Percentiles rank a stretch among this genome's conserved stretches.
phyloP scores from a whole-genome alignment of 768 basidiomycete genomes.

The Amanita jacksonii region DNA sequence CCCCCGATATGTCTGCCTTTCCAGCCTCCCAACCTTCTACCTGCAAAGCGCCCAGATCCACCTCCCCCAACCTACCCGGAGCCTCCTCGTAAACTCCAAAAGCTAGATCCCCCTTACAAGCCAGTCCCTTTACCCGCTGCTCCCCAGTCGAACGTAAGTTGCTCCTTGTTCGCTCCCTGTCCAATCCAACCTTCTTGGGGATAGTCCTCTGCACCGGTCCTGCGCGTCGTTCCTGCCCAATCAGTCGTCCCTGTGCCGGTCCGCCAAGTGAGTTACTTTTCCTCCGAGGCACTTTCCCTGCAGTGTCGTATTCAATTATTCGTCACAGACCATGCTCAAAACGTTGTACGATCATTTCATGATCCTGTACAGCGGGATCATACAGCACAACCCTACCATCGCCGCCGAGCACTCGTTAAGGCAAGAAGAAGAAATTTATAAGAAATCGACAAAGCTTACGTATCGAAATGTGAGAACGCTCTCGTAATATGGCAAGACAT shows the following conservation, averaged over 20 bases:
- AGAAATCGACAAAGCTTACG: conserved; percentile 61
- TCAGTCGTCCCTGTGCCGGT: conserved; percentile 68
- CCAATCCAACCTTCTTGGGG: not conserved
- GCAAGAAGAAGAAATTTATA: conserved; percentile 78
- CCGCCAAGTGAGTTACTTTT: conserved; percentile 55
- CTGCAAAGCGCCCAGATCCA: conserved; percentile 43
- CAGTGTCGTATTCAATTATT: conserved; percentile 9
- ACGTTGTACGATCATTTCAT: conserved; percentile 64
- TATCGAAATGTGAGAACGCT: conserved; percentile 64
- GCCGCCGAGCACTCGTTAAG: conserved; percentile 71
- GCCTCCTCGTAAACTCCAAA: conserved; percentile 60
- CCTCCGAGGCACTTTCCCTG: not conserved
- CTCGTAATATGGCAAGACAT: not conserved
- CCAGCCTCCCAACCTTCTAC: conserved; percentile 21
- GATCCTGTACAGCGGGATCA: conserved; percentile 52
- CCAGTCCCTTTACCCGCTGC: conserved; percentile 34
- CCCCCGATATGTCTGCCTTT: conserved; percentile 31
- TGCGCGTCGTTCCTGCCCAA: conserved; percentile 55
- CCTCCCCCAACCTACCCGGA: conserved; percentile 28
- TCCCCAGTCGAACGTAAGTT: conserved; percentile 26
- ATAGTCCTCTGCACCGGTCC: conserved; percentile 54
- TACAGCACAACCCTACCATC: conserved; percentile 44
- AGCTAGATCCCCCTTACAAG: conserved; percentile 30
- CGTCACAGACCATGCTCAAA: conserved; percentile 58
- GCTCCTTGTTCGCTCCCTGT: not conserved